A percentile compares a stretch with the other conserved stretches of the same genome.
Conservation (phyloP, 371 early-diverging fungal genomes). For the Mortierella sp. region DNA sequence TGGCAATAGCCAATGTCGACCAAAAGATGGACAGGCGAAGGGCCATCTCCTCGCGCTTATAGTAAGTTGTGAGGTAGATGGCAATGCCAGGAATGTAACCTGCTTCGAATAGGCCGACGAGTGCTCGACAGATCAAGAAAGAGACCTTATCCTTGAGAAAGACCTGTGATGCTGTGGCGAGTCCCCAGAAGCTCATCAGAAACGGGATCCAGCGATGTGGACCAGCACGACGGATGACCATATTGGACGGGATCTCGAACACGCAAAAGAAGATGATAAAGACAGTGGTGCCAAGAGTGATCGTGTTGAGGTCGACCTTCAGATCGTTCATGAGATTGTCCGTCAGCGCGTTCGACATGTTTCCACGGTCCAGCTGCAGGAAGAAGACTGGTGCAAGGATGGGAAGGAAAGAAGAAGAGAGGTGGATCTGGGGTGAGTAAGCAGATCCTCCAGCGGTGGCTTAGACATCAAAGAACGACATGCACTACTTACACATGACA, state of each 20-base stretch:
- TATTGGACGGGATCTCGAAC: slow-evolving; percentile 59
- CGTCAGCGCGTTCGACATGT: slow-evolving; percentile 57
- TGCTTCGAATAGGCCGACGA: slow-evolving; percentile 57
- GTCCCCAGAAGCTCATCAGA: slow-evolving; percentile 72
- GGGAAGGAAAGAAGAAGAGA: slow-evolving; percentile 54
- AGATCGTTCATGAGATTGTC: slow-evolving; percentile 55
- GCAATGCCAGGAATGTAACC: slow-evolving; percentile 72
- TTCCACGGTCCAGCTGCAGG: slow-evolving; percentile 55
- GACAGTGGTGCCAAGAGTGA: slow-evolving; percentile 54
- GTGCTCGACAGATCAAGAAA: slow-evolving; percentile 51
- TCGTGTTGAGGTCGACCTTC: slow-evolving; percentile 52
- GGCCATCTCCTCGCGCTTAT: slow-evolving; percentile 68
- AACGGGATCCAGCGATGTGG: slow-evolving; percentile 70
- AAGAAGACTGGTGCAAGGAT: slow-evolving; percentile 52
- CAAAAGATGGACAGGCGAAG: slow-evolving; percentile 69
- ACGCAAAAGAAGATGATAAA: slow-evolving; percentile 54
- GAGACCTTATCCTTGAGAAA: slow-evolving; percentile 45
- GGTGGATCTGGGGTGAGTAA: too few relatives aligned
- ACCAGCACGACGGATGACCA: slow-evolving; percentile 64
- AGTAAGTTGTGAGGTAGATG: slow-evolving; percentile 66
- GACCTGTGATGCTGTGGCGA: slow-evolving; percentile 61
- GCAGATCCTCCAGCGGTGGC: too few relatives aligned
- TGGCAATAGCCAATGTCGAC: slow-evolving; percentile 67
- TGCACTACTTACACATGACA: slow-evolving; percentile 40
- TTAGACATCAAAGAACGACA: background rate